A percentile compares a stretch with the other conserved stretches of the same genome.
Evolutionary conservation across 2,329 filamentous ascomycete genomes (phyloP).

Genomic region (Nemania serpens): DNA sequence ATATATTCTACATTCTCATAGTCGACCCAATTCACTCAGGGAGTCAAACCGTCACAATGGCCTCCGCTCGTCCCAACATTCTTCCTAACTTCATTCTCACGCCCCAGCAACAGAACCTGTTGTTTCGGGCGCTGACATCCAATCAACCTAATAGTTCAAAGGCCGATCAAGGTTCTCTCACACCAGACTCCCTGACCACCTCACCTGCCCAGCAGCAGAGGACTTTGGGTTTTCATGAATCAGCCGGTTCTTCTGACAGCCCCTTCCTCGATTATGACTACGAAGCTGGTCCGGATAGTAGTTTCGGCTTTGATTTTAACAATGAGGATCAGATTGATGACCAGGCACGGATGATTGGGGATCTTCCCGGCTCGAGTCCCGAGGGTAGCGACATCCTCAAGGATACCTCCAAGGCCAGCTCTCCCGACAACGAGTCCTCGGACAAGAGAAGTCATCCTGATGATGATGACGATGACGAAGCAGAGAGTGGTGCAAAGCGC

Average conservation of each 20-base stretch:
- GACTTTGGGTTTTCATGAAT: constrained; percentile 48
- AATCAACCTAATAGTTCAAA: constrained; percentile 56
- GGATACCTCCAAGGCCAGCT: constrained; percentile 57
- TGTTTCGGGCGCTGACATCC: constrained; percentile 77
- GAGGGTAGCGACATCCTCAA: constrained; percentile 32
- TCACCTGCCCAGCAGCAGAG: constrained; percentile 52
- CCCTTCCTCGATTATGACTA: constrained; percentile 84
- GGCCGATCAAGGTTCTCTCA: constrained; percentile 49
- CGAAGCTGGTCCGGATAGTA: constrained; percentile 73
- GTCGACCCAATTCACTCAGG: constrained; percentile 5
- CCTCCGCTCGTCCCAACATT: constrained; percentile 52
- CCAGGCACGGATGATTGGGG: constrained; percentile 67
- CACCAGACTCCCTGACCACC: constrained; percentile 55
- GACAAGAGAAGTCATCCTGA: constrained; percentile 77
- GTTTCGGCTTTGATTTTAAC: constrained; percentile 73
- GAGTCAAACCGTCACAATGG: constrained; percentile 47
- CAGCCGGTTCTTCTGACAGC: constrained; percentile 69
- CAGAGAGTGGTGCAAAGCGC: constrained; percentile 62
- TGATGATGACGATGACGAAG: constrained; percentile 68
- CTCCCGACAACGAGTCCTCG: constrained; percentile 62
- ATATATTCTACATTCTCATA: constrained; percentile 6
- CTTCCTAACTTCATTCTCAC: constrained; percentile 70
- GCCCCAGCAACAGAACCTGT: constrained; percentile 74
- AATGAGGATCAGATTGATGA: constrained; percentile 57
- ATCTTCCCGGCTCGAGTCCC: constrained; percentile 61